A percentile compares a stretch with the other conserved stretches of the same genome.
Evolutionary conservation across 768 basidiomycete genomes (phyloP).

Genomic region (Collybia sp.): DNA sequence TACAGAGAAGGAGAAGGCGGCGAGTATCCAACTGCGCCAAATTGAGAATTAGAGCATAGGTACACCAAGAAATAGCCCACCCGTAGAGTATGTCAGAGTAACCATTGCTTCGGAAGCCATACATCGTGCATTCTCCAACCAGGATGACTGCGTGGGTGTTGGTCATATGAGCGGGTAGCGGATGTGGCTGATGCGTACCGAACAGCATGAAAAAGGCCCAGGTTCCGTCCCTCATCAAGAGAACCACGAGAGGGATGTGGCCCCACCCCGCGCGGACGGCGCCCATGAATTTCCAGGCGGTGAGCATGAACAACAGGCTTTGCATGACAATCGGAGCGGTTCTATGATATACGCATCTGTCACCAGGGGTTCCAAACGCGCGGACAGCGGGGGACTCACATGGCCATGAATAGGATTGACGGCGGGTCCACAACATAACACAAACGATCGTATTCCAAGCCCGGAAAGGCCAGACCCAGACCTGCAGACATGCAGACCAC

Average conservation of each 20-base stretch:
- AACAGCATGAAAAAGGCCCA: constrained; percentile 37
- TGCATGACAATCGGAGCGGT: constrained; percentile 28
- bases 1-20: constrained; percentile 26
- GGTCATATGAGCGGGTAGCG: neutral
- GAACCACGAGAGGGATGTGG: constrained; percentile 30
- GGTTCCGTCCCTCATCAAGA: constrained; percentile 41
- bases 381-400: constrained; percentile 14
- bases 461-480: constrained; percentile 22
- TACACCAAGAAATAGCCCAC: constrained; percentile 13
- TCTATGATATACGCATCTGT: constrained; percentile 12
- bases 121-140: constrained; percentile 17
- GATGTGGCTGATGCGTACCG: constrained; percentile 19
- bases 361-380: neutral
- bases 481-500: constrained; percentile 25
- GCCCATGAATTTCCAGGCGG: constrained; percentile 27
- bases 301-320: constrained; percentile 31
- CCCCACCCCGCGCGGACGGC: constrained; percentile 33
- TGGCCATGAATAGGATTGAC: constrained; percentile 22
- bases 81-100: constrained; percentile 25
- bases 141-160: constrained; percentile 15
- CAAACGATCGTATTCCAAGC: constrained; percentile 27
- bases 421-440: constrained; percentile 25
- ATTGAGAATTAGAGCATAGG: neutral
- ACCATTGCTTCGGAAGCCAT: constrained; percentile 18
- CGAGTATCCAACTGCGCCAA: constrained; percentile 25